Base-by-base conservation (phyloP, 1,139 yeast species). In the Sugiyamaella paludigena region DNA sequence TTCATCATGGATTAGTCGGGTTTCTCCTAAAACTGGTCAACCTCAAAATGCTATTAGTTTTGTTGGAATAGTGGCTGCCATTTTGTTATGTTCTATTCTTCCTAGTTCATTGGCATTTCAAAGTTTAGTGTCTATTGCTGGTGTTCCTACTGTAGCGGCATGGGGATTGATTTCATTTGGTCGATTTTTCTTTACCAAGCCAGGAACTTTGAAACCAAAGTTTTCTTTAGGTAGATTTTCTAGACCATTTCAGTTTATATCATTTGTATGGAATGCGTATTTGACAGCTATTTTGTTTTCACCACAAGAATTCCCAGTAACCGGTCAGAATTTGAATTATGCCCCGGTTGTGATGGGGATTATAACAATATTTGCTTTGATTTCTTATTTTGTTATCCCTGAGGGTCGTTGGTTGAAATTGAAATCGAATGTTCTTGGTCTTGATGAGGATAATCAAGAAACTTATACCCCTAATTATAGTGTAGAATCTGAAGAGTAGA, bases 301-400 rank as follows among this genome's bases (percentile, higher is more conserved):
- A 70, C 92, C 92, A 43, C 73, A 81, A 38, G 70, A 70, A 43
- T 75, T 80, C 75, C 91, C 91, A 1, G 88, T 78, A 1, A 73
- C 77, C 3, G 77, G 75, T 35, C 76, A 77, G 46, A 75, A 76
- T 58, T 83, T 84, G 86, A 84, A 84, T 69, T 84, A 84, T 62
- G 84, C 84, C 30, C 73, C 80, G n/a, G 87, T 76, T 7, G 85
- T 83, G 16, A 71, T 82, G 54, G 83, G 71, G 1, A 79, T 80
- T 26, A 80, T 79, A 62, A 66, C 78, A 12, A 52, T 78, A 3
- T 80, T 79, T 66, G 73, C 82, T 8, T 55, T 83, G 43, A 67
- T 72, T 5, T 81, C 80, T 64, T 84, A 88, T 87, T 44, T 10
- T 42, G 53, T 38, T 60, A 63, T 2, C 27, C 60, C 63, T 15